A percentile compares a stretch with the other conserved stretches of the same genome.
Conservation (phyloP, 768 basidiomycete species). For the Epithele typhae region DNA sequence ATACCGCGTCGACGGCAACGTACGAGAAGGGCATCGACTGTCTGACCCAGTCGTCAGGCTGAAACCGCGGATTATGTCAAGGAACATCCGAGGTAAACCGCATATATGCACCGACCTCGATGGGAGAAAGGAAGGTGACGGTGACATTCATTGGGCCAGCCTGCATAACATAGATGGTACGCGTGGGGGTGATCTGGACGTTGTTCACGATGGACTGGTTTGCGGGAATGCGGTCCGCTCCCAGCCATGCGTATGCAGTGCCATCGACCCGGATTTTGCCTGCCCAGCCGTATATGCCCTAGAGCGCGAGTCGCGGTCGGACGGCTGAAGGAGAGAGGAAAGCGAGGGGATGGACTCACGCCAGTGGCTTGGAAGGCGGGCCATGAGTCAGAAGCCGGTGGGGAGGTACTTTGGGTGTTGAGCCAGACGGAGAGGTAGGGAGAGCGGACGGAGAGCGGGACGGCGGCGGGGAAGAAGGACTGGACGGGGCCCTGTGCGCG, state of each 20-base stretch:
- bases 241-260: constrained; percentile 8
- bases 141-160: constrained; percentile 34
- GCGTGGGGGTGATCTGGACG: neutral
- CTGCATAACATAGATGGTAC: constrained; percentile 24
- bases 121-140: constrained; percentile 35
- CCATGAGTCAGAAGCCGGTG: constrained; percentile 11
- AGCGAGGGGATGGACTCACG: constrained; percentile 7
- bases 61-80: neutral
- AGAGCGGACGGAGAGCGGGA: constrained; percentile 25
- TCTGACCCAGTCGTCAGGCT: constrained; percentile 34
- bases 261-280: constrained; percentile 8
- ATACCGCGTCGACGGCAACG: constrained; percentile 25
- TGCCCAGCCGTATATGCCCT: too few species aligned
- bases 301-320: too few species aligned
- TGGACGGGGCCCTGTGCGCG: neutral
- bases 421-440: constrained; percentile 24
- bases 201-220: neutral
- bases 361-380: too few species aligned
- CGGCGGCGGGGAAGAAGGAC: constrained; percentile 16
- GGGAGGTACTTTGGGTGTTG: neutral
- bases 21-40: constrained; percentile 40
- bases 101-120: constrained; percentile 26
- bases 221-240: neutral
- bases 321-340: neutral
- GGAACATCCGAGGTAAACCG: neutral